Evolutionary conservation across 768 basidiomycete genomes (phyloP), one percentile per base, ranked within the genome.

Genomic region (Cystoderma amianthinum): DNA sequence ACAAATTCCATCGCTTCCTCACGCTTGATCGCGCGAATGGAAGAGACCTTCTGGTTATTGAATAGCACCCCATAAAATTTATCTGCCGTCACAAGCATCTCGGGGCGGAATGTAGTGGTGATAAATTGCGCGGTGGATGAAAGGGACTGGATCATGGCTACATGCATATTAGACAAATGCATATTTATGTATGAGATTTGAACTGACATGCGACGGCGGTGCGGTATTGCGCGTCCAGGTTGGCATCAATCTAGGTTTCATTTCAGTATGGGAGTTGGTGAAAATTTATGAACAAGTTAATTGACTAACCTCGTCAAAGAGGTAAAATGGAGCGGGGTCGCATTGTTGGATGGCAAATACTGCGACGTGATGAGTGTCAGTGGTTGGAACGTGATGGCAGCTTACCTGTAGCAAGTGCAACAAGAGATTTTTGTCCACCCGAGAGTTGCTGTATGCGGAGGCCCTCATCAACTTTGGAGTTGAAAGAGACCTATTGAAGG

Each of bases 341-440:
- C 95, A 98, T 63, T 96, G 97, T 63, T 99, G 96, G 50, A 98
- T 98, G 12, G 95, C 92, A 54, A 99, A 98, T 18, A 99, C 94
- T 89, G n/a, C n/a, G n/a, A n/a, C n/a, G n/a, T n/a, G 54, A 1
- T 21, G 36, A 13, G 38, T 5, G 20, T 20, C 5, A 35, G 32
- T 11, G 6, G 6, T 16, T n/a, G n/a, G n/a, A n/a, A n/a, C 18
- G 18, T 20, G 38, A 19, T 6, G 2, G 34, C 16, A n/a, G 18
- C 11, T 20, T 45, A 89, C 91, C 90, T 23, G 90, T 85, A 2
- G 96, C 92, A 21, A 99, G 79, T 0, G 96, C 96, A 9, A 98
- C 96, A 5, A 99, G 70, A 1, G 93, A 94, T 59, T 98, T 98
- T 51, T 99, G 96, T 4, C 96, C 96, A 41, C 96, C 96, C 4